These are phyloP conservation scores for Bjerkandera adusta DNA, from an alignment of 1,284 basidiomycete genomes.

Conservation along the genomic window DNA sequence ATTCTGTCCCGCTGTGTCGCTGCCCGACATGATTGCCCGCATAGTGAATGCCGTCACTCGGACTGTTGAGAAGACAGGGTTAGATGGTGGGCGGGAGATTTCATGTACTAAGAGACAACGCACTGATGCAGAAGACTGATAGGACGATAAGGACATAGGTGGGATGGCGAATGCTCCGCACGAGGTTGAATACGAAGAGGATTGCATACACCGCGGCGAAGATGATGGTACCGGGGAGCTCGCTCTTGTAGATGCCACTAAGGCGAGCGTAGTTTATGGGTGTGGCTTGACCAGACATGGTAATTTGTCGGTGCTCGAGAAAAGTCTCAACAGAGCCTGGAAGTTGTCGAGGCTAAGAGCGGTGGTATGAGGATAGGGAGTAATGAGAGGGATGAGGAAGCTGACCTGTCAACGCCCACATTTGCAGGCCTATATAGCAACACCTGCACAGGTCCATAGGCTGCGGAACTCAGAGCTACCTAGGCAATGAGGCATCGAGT, in stretches of 20 bases:
- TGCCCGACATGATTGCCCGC: conserved; percentile 29
- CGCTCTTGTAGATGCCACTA: conserved; percentile 37
- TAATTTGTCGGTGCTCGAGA: no score
- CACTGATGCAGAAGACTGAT: conserved; percentile 45
- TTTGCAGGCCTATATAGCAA: no score
- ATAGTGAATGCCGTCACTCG: conserved; percentile 31
- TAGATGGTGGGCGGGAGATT: background rate
- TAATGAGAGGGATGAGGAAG: no score
- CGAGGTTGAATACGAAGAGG: conserved; percentile 35
- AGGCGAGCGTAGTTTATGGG: conserved; percentile 38
- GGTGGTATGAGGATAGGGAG: no score
- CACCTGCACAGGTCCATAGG: no score
- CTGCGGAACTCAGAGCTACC: no score
- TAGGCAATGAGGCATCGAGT: no score
- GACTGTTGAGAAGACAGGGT: conserved; percentile 19
- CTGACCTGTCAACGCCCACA: no score
- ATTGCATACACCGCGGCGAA: conserved; percentile 45
- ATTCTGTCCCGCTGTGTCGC: conserved; percentile 22
- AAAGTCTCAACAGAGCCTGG: no score
- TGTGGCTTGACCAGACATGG: no score
- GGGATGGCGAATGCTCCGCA: conserved; percentile 34
- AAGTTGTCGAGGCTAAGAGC: no score
- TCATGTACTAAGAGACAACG: conserved; percentile 18
- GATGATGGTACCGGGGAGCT: conserved; percentile 41
- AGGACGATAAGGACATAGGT: conserved; percentile 42